Base-by-base conservation (phyloP, 2,329 filamentous ascomycete genomes). In the Arthrocladium fulminans region DNA sequence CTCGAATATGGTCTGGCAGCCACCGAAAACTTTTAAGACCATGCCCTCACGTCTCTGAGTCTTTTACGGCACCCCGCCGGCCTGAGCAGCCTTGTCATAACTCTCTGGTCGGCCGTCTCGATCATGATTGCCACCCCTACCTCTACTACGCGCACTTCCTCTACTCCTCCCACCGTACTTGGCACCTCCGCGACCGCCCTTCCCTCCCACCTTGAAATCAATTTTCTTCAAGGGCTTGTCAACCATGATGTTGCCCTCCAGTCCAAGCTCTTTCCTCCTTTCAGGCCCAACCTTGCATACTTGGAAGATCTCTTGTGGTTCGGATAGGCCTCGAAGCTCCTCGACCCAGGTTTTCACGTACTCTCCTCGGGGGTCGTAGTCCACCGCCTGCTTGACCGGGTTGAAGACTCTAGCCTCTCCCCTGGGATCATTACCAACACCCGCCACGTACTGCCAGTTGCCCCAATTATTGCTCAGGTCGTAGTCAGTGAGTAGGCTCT, bases 371-470 rank as follows among this genome's bases (percentile, higher is more conserved):
- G 74, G 73, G 60, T 90, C 86, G 59, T 90, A 89, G 54, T 88
- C 84, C 37, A 85, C 77, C 0, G 80, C 83, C 62, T 90, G 86
- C 63, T 89, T 89, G 42, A 90, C 79, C 0, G 85, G 84, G 59
- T 90, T 90, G 71, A 89, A 89, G 12, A 85, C 77, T n/a, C 86
- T 72, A 0, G 77, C 77, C 55, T 84, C 77, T 5, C 81, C 80
- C 19, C 84, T 70, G 0, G 85, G 86, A 56, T 90, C 85, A 54
- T 88, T 89, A 6, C 86, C 86, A 0, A 90, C 84, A 0, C 86
- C 86, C 0, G 85, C 76, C 0, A 86, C 78, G 52, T 90, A 90
- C 63, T 88, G 84, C 86, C 85, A 89, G 58, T 88, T 88, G 8
- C 80, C 80, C 84, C 84, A 90, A 56, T 89, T 89, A 51, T 75